phyloP scores from a whole-genome alignment of 192 early-diverging fungal species.

The Spizellomyces punctatus region DNA sequence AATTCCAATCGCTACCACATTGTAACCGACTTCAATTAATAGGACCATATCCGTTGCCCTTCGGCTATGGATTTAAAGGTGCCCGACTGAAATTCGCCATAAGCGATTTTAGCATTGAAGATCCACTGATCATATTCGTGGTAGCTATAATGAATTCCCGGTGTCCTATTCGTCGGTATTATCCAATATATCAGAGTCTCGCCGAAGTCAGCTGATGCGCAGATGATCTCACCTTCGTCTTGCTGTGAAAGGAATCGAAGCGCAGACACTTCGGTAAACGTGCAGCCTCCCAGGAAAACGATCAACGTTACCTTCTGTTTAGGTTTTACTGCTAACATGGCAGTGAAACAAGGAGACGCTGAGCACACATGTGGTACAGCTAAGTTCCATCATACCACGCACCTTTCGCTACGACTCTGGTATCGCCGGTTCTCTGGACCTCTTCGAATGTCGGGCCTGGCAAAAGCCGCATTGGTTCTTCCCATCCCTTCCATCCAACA shows the following conservation, averaged over 20 bases:
- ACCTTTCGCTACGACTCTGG: slow-evolving; percentile 18
- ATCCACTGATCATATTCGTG: slow-evolving; percentile 88
- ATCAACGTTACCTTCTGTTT: slow-evolving; percentile 77
- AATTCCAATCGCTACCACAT: not conserved
- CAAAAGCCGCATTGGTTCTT: slow-evolving; percentile 78
- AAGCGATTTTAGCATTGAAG: slow-evolving; percentile 67
- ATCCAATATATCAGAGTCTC: not conserved
- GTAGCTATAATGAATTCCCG: slow-evolving; percentile 88
- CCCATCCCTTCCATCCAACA: slow-evolving; percentile 84
- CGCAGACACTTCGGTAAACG: slow-evolving; percentile 89
- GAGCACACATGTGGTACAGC: not conserved
- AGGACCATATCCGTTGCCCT: not conserved
- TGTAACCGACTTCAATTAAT: not conserved
- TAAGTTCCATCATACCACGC: not conserved
- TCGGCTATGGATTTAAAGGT: not conserved
- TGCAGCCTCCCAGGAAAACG: slow-evolving; percentile 95
- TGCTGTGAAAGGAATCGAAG: slow-evolving; percentile 85
- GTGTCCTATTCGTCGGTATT: slow-evolving; percentile 42
- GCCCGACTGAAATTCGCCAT: not conserved
- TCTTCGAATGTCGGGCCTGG: slow-evolving; percentile 84
- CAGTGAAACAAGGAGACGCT: not conserved
- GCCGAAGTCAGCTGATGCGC: not conserved
- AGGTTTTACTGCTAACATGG: slow-evolving; percentile 46
- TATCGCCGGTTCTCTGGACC: slow-evolving; percentile 27
- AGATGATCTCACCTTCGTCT: slow-evolving; percentile 54